Evolutionary conservation across 2,329 filamentous ascomycete genomes (phyloP), one percentile per base, ranked within the genome.

Genomic region (Fusarium sp.): DNA sequence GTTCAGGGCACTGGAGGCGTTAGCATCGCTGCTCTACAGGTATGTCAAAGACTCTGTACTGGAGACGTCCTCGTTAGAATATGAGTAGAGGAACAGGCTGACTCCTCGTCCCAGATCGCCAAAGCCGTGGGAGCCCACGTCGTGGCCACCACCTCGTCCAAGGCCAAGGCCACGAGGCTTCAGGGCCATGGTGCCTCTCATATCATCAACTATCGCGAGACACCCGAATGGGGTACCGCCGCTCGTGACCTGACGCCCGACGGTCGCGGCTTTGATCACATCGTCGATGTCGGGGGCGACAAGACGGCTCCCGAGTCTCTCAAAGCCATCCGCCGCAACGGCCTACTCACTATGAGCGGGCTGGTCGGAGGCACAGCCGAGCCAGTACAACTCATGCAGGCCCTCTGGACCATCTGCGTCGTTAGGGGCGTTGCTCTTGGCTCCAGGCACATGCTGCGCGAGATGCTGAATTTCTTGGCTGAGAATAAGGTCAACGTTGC

Each of bases 391-490:
- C 10, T 63, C 15, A 22, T 56, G 11, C 43, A 41, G 1, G 40
- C 24, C 15, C 46, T 53, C 19, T n/a, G 29, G 12, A 35, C 59
- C 35, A 15, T 70, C 7, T 75, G 77, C 67, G 82, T 76, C 0
- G 75, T 77, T 10, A 71, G 82, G 7, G 80, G 80, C 13, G 58
- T 83, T 5, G 72, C 79, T 53, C 77, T 79, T 3, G 82, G 82
- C 2, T 80, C 58, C 61, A 70, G 79, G 12, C 41, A 71, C 3
- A 77, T 81, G 72, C 78, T 84, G 71, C 79, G 83, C 71, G 81
- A 82, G 12, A 82, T 84, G 77, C 77, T 77, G 49, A 70, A 72
- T 4, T 79, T 80, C 7, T 78, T 84, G 47, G 81, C 83, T 51
- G 79, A 72, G n/a, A 74, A 74, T 28, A 78, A 77, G 24, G 26